A percentile compares a stretch with the other conserved stretches of the same genome.
phyloP scores from a whole-genome alignment of 1,284 basidiomycete species.

The Papiliotrema flavescens region DNA sequence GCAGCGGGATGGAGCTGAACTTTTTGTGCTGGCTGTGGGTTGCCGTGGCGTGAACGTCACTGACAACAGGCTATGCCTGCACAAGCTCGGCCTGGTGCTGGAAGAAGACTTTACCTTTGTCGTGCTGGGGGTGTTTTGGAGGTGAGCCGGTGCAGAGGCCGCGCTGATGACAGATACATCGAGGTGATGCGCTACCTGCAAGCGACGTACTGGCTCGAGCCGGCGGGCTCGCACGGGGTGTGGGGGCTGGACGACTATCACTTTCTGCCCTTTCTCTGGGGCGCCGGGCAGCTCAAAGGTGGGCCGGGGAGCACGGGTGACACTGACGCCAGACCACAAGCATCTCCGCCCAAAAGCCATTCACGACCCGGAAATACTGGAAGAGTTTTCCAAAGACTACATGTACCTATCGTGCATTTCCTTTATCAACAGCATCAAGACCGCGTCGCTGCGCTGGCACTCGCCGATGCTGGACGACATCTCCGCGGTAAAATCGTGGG shows the following conservation, averaged over 20 bases:
- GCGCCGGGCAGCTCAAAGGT: conserved; percentile 70
- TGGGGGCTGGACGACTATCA: conserved; percentile 97
- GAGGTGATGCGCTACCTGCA: conserved; percentile 81
- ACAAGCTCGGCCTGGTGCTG: conserved; percentile 65
- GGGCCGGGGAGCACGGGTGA: conserved; percentile 15
- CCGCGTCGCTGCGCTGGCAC: conserved; percentile 81
- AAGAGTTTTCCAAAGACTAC: conserved; percentile 86
- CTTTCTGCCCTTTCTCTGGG: conserved; percentile 88
- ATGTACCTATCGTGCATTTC: conserved; percentile 97
- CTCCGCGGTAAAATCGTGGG: conserved; percentile 78
- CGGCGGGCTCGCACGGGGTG: conserved; percentile 94
- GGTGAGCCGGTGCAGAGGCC: conserved; percentile 49
- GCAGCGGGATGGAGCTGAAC: conserved; percentile 98
- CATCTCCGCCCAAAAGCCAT: conserved; percentile 89
- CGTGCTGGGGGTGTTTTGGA: conserved; percentile 87
- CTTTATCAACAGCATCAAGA: conserved; percentile 94
- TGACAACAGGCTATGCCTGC: conserved; percentile 67
- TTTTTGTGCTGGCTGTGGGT: conserved; percentile 94
- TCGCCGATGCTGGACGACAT: conserved; percentile 87
- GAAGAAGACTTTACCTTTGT: conserved; percentile 70
- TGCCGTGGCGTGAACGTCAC: neutral
- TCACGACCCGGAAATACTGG: conserved; percentile 68
- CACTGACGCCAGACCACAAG: conserved; percentile 64
- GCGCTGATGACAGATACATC: conserved; percentile 62
- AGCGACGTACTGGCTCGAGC: conserved; percentile 85